phyloP scores from a whole-genome alignment of 164 flowering plant species.

The Kalanchoe fedtschenkoi region DNA sequence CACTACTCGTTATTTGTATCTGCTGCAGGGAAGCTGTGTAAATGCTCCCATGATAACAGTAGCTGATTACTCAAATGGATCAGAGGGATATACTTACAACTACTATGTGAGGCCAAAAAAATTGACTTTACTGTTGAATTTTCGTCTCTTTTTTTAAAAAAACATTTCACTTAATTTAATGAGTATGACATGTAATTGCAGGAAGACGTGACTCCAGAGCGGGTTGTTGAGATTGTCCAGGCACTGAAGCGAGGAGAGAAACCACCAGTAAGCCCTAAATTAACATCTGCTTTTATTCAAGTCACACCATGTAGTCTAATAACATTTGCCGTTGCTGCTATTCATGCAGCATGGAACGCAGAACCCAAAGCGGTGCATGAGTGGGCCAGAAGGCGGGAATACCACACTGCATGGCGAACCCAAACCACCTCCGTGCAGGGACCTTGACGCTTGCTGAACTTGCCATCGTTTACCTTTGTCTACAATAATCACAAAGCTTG shows the following conservation, averaged over 20 bases:
- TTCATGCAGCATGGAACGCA: slow-evolving; percentile 86
- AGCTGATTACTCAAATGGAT: slow-evolving; percentile 94
- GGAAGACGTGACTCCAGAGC: slow-evolving; percentile 91
- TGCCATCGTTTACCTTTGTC: not conserved
- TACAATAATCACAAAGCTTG: slow-evolving; percentile 23
- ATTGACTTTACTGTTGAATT: not conserved
- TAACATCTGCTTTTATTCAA: not conserved
- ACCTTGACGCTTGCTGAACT: slow-evolving; percentile 85
- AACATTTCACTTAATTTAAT: slow-evolving; percentile 4
- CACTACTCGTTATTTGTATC: not conserved
- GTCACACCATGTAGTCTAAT: not conserved
- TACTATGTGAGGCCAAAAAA: slow-evolving; percentile 54
- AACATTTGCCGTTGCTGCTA: not conserved
- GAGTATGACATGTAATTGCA: slow-evolving; percentile 21
- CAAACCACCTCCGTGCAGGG: slow-evolving; percentile 89
- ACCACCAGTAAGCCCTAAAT: slow-evolving; percentile 65
- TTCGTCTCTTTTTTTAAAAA: not conserved
- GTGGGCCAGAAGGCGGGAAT: slow-evolving; percentile 96
- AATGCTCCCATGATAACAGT: slow-evolving; percentile 99
- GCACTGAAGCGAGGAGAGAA: slow-evolving; percentile 76
- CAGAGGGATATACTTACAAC: slow-evolving; percentile 94
- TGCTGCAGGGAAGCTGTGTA: slow-evolving; percentile 83
- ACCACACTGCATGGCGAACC: slow-evolving; percentile 75
- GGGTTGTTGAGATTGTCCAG: slow-evolving; percentile 92
- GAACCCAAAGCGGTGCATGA: slow-evolving; percentile 54